Percentiles rank a stretch among this genome's conserved stretches.
Evolutionary conservation across 2,329 filamentous ascomycete species (phyloP).

Genomic region (Alternaria sp.): DNA sequence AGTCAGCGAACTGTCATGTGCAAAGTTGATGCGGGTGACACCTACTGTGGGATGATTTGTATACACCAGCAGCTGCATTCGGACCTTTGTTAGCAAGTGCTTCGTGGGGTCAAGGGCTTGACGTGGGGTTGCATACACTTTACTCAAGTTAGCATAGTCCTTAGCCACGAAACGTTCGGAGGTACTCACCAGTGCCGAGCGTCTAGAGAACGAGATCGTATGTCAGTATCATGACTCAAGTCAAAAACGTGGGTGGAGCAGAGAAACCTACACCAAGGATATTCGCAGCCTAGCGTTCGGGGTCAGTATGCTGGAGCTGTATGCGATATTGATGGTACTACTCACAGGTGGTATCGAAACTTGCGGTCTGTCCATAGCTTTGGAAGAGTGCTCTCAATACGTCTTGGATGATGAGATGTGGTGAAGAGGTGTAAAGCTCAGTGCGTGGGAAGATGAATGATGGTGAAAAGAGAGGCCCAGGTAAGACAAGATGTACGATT

Average conservation of each 20-base stretch:
- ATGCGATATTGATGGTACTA: neutral
- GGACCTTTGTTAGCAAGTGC: conserved; percentile 20
- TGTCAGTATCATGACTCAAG: conserved; percentile 21
- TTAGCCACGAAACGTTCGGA: neutral
- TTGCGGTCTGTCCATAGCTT: conserved; percentile 39
- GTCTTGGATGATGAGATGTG: neutral
- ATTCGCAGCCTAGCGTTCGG: conserved; percentile 43
- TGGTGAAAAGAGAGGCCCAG: neutral
- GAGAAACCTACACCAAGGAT: conserved; percentile 45
- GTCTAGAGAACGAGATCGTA: conserved; percentile 30
- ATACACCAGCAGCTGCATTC: conserved; percentile 50
- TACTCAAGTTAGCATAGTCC: conserved; percentile 19
- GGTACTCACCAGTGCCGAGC: conserved; percentile 45
- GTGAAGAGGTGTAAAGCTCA: neutral
- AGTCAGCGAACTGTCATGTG: conserved; percentile 14
- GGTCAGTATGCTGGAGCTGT: conserved; percentile 24
- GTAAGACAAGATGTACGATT: neutral
- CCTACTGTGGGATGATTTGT: conserved; percentile 49
- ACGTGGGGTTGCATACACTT: conserved; percentile 27
- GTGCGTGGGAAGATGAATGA: neutral
- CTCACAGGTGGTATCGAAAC: conserved; percentile 44
- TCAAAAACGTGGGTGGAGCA: neutral
- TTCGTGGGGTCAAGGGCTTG: neutral
- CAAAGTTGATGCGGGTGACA: conserved; percentile 5
- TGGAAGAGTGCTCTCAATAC: neutral